Base-by-base conservation (phyloP, 2,329 filamentous ascomycete genomes). In the Diaporthe ilicicola region DNA sequence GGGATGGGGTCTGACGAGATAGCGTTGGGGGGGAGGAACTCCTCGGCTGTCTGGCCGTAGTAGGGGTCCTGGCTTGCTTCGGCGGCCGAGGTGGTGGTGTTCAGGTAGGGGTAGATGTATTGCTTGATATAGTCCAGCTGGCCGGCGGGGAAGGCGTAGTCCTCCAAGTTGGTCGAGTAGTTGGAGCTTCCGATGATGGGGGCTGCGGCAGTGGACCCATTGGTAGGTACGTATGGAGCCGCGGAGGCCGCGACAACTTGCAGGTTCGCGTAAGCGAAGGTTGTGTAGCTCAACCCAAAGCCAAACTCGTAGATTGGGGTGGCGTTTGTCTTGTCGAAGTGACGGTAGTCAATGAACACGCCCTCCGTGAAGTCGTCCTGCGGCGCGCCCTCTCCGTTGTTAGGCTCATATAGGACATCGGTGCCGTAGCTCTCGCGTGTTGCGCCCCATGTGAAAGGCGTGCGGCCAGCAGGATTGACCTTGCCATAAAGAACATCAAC, bases 401-500 rank as follows among this genome's bases (percentile, higher is more conserved):
- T 94, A 37, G 92, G 88, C 77, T 88, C 79, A 80, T 91, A 91
- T 61, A 90, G 80, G n/a, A 94, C 78, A 61, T 92, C 87, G 9
- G 88, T 87, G 46, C 91, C 92, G 76, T 94, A 96, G 76, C 92
- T 89, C 73, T 88, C 85, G 19, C 86, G 87, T 2, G 88, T 88
- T 46, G 86, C 84, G 15, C 92, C 94, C 86, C 94, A 92, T 4
- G 94, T 96, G 81, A 97, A 97, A 4, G 93, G 91, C 0, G 92
- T 88, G 74, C 94, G 92, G 64, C 89, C 94, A 34, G 89, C 89
- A 1, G 94, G 94, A 82, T 94, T 95, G 73, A 92, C 88, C 72
- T 88, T 89, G 53, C 94, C 94, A 80, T 95, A 97, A 13, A 97
- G 89, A n/a, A 97, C 87, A 76, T 97, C 93, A 13, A 89, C 88